phyloP scores from a whole-genome alignment of 768 basidiomycete species.

The Leccinum boreale region DNA sequence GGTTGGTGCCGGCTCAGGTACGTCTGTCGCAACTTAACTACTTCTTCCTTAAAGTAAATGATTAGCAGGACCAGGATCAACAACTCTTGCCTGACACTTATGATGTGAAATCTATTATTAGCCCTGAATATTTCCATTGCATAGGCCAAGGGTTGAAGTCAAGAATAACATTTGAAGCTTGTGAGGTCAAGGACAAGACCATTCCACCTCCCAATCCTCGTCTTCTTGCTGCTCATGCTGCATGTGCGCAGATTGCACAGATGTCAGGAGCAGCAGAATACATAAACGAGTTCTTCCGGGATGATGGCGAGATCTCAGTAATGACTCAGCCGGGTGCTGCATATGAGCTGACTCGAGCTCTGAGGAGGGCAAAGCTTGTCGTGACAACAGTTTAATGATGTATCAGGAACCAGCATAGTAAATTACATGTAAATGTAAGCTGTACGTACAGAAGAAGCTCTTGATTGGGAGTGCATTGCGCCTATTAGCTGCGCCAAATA shows the following conservation, averaged over 20 bases:
- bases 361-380: background rate
- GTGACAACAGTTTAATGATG: too few relatives aligned
- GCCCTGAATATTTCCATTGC: too few relatives aligned
- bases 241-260: too few relatives aligned
- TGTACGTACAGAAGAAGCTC: too few relatives aligned
- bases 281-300: background rate
- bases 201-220: background rate
- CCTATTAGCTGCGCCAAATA: too few relatives aligned
- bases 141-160: background rate
- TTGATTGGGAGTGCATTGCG: too few relatives aligned
- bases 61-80: background rate
- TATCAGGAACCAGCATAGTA: too few relatives aligned
- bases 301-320: background rate
- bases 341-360: background rate
- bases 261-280: too few relatives aligned
- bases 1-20: background rate
- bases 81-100: background rate
- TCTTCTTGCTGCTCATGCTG: background rate
- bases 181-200: background rate
- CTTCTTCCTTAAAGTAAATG: too few relatives aligned
- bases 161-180: background rate
- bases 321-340: background rate
- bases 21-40: background rate
- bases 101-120: background rate
- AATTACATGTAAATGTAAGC: too few relatives aligned